A percentile compares a stretch with the other conserved stretches of the same genome.
These are phyloP conservation scores for Ophiocordyceps camponoti-saundersi DNA, from an alignment of 2,329 filamentous ascomycete genomes.

Conservation along the genomic window DNA sequence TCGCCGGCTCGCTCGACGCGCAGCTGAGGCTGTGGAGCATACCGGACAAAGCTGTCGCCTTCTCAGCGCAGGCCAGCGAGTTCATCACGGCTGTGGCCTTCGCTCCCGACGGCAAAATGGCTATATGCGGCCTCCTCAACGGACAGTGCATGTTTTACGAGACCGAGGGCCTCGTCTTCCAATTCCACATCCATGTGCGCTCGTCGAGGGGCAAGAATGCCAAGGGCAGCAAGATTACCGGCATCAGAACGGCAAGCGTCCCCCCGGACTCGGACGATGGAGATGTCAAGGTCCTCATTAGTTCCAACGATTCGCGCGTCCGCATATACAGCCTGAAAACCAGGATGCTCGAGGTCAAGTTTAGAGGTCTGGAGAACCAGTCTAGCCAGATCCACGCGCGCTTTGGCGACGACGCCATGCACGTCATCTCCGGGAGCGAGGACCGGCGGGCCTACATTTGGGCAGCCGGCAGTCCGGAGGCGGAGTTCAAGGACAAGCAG, in stretches of 20 bases:
- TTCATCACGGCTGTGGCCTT: constrained; percentile 92
- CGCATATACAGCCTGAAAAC: constrained; percentile 79
- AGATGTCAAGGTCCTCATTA: constrained; percentile 72
- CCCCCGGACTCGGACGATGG: constrained; percentile 30
- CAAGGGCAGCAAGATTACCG: constrained; percentile 94
- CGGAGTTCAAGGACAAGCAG: constrained; percentile 58
- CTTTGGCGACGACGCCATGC: constrained; percentile 73
- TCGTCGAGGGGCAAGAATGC: constrained; percentile 85
- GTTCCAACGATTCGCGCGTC: constrained; percentile 86
- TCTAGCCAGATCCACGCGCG: constrained; percentile 80
- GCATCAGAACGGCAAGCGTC: constrained; percentile 59
- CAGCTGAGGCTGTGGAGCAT: constrained; percentile 91
- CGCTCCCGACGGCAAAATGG: constrained; percentile 75
- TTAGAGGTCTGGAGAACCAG: constrained; percentile 79
- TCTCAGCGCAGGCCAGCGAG: constrained; percentile 57
- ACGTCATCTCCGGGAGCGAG: constrained; percentile 86
- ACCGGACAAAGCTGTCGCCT: constrained; percentile 86
- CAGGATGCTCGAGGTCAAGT: constrained; percentile 73
- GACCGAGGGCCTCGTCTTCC: constrained; percentile 72
- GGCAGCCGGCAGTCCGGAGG: constrained; percentile 37
- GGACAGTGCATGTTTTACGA: constrained; percentile 84
- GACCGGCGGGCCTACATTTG: constrained; percentile 84
- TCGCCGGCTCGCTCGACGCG: constrained; percentile 81
- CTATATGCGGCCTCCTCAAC: constrained; percentile 74
- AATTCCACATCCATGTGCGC: constrained; percentile 81